A percentile compares a stretch with the other conserved stretches of the same genome.
phyloP scores from a whole-genome alignment of 352 stramenopile species.

The Pythium guiyangense region DNA sequence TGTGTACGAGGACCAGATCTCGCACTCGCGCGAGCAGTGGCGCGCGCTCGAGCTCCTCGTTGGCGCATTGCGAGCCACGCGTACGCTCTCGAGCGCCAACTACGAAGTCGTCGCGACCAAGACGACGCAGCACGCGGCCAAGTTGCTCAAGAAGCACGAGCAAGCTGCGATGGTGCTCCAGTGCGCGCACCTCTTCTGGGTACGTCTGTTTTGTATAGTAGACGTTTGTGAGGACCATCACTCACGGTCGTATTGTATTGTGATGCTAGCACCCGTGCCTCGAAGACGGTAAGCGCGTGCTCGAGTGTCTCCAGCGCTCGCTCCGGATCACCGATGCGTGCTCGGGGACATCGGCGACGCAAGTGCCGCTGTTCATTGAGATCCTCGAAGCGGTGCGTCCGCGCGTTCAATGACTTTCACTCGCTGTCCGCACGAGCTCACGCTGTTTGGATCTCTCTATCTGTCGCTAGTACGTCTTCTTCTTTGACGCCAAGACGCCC shows the following conservation, averaged over 20 bases:
- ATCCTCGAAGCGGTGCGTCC: constrained; percentile 87
- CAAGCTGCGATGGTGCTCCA: constrained; percentile 94
- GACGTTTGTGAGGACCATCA: not conserved
- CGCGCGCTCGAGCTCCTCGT: constrained; percentile 89
- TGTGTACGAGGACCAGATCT: constrained; percentile 96
- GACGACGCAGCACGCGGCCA: constrained; percentile 94
- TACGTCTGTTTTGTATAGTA: constrained; percentile 18
- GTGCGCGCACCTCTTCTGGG: constrained; percentile 96
- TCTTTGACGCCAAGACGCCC: constrained; percentile 85
- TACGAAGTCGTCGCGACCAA: constrained; percentile 97
- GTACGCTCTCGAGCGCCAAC: constrained; percentile 81
- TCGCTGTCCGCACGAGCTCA: not conserved
- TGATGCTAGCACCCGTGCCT: constrained; percentile 58
- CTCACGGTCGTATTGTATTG: not conserved
- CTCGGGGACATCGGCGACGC: constrained; percentile 54
- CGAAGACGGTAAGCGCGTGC: constrained; percentile 90
- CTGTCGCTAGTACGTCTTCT: constrained; percentile 85
- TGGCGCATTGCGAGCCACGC: constrained; percentile 75
- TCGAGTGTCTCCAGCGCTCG: constrained; percentile 96
- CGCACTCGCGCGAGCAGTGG: constrained; percentile 88
- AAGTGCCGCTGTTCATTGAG: constrained; percentile 95
- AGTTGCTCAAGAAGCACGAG: constrained; percentile 95
- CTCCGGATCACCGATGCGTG: constrained; percentile 95
- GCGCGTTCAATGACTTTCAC: not conserved
- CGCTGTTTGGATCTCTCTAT: constrained; percentile 3